Percentiles rank a stretch among this genome's conserved stretches.
phyloP scores from a whole-genome alignment of 192 early-diverging fungal genomes.

The Coemansia brasiliensis region DNA sequence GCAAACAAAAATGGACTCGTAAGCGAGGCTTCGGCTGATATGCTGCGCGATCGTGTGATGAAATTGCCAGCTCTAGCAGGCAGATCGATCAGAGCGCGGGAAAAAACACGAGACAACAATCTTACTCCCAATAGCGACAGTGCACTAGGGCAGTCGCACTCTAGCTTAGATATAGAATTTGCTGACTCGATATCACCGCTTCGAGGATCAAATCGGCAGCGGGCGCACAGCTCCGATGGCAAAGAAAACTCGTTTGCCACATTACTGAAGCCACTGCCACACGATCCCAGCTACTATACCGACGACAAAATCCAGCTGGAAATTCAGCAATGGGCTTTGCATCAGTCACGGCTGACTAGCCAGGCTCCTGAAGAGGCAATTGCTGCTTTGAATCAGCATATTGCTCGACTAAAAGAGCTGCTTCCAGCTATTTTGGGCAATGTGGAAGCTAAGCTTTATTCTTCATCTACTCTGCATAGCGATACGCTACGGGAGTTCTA shows the following conservation, averaged over 20 bases:
- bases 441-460: conserved; percentile 3
- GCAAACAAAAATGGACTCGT: neutral
- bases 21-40: neutral
- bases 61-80: conserved; percentile 12
- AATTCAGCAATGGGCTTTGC: conserved; percentile 34
- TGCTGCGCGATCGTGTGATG: conserved; percentile 14
- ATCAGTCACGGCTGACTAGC: conserved; percentile 10
- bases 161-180: conserved; percentile 38
- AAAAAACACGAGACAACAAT: conserved; percentile 13
- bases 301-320: conserved; percentile 17
- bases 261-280: conserved; percentile 15
- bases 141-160: neutral
- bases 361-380: conserved; percentile 20
- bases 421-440: conserved; percentile 20
- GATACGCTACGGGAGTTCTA: conserved; percentile 37
- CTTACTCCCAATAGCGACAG: neutral
- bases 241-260: conserved; percentile 17
- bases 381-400: conserved; percentile 8
- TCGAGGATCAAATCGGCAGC: neutral
- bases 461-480: conserved; percentile 4
- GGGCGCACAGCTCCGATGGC: neutral
- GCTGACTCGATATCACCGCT: conserved; percentile 9
- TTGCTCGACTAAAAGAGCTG: conserved; percentile 27
- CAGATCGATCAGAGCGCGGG: conserved; percentile 33
- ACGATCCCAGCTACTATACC: neutral